A percentile compares a stretch with the other conserved stretches of the same genome.
phyloP scores from a whole-genome alignment of 371 early-diverging fungal genomes.

The Blakeslea trispora region DNA sequence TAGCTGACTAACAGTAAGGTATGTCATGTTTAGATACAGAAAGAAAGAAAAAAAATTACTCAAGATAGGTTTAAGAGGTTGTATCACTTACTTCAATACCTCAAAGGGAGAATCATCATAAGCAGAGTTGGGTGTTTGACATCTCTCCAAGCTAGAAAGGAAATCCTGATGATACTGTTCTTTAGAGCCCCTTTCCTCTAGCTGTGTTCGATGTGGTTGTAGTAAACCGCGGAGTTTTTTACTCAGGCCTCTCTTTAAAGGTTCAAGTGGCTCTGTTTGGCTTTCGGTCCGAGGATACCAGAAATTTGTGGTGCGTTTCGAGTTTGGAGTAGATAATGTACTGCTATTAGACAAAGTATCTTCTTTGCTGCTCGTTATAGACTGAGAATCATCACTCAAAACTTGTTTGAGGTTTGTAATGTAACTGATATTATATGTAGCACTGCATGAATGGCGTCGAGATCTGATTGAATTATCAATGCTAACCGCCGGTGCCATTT shows the following conservation, averaged over 20 bases:
- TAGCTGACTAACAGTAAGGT: background rate
- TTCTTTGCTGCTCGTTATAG: background rate
- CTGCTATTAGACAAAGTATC: background rate
- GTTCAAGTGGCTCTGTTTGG: constrained; percentile 11
- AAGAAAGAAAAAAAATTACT: background rate
- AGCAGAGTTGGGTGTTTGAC: constrained; percentile 24
- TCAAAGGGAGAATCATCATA: constrained; percentile 34
- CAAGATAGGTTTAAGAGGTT: no score
- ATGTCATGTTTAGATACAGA: background rate
- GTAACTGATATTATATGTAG: background rate
- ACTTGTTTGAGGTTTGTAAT: background rate
- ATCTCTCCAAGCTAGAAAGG: constrained; percentile 26
- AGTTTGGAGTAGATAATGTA: background rate
- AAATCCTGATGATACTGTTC: constrained; percentile 24
- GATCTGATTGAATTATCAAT: background rate
- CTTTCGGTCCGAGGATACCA: constrained; percentile 46
- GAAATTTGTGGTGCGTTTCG: constrained; percentile 25
- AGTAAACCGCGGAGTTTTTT: constrained; percentile 36
- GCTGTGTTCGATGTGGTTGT: constrained; percentile 33
- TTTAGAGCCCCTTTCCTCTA: constrained; percentile 36
- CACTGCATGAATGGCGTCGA: constrained; percentile 9
- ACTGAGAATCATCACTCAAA: background rate
- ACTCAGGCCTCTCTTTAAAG: constrained; percentile 32
- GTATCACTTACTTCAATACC: constrained; percentile 27
- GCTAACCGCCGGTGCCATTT: constrained; percentile 1